Evolutionary conservation across 2,329 filamentous ascomycete genomes (phyloP).

Genomic region (Clarireedia monteithiana): DNA sequence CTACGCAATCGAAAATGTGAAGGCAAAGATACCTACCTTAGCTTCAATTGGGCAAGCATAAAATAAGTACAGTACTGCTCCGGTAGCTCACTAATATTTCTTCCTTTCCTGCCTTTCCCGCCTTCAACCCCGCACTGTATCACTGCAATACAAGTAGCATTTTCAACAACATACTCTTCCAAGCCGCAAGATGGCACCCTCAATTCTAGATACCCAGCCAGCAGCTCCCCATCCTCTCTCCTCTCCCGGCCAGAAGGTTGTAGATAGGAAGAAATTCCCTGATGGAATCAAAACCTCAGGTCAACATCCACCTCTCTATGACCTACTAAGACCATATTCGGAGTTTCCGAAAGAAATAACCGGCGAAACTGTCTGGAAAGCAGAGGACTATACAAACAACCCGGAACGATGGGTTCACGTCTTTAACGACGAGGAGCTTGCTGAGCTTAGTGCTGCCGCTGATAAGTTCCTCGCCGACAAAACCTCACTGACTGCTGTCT

Average conservation of each 20-base stretch:
- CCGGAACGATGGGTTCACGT: slow-evolving; percentile 57
- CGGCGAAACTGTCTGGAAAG: slow-evolving; percentile 66
- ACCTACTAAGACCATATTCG: slow-evolving; percentile 56
- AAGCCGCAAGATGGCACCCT: slow-evolving; percentile 14
- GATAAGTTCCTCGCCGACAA: slow-evolving; percentile 61
- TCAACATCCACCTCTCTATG: slow-evolving; percentile 63
- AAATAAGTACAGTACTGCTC: not conserved
- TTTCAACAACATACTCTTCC: too few relatives aligned
- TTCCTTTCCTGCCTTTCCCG: not conserved
- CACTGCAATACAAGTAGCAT: too few relatives aligned
- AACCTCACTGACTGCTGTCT: slow-evolving; percentile 64
- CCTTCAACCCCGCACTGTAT: not conserved
- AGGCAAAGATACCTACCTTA: not conserved
- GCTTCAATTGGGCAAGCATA: not conserved
- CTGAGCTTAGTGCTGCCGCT: slow-evolving; percentile 57
- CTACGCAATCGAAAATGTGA: not conserved
- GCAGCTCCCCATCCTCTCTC: slow-evolving; percentile 15
- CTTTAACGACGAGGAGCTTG: slow-evolving; percentile 58
- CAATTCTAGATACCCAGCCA: slow-evolving; percentile 16
- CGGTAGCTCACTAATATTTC: not conserved
- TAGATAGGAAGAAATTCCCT: slow-evolving; percentile 28
- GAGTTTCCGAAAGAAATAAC: slow-evolving; percentile 64
- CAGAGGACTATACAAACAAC: slow-evolving; percentile 28
- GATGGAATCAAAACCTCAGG: slow-evolving; percentile 45
- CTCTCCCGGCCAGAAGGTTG: slow-evolving; percentile 11